phyloP scores from a whole-genome alignment of 2,329 filamentous ascomycete genomes.

The Exophiala aquamarina region DNA sequence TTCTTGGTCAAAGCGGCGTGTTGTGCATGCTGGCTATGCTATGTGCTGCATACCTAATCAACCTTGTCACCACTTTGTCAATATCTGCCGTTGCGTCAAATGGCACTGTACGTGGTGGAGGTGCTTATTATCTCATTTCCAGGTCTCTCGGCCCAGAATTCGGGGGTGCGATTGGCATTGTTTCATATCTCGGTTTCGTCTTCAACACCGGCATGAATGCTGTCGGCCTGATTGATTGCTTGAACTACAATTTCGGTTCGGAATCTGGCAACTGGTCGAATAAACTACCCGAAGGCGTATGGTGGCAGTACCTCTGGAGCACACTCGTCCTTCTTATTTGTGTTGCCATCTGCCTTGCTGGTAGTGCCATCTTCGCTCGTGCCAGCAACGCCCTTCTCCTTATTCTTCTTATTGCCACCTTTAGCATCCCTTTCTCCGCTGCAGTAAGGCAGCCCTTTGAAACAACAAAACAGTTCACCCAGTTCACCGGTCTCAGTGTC shows the following conservation, averaged over 20 bases:
- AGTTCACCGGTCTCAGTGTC: slow-evolving; percentile 75
- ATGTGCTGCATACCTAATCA: slow-evolving; percentile 72
- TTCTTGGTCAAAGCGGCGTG: slow-evolving; percentile 76
- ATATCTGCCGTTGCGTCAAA: slow-evolving; percentile 88
- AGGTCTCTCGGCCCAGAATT: slow-evolving; percentile 84
- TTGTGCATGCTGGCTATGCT: slow-evolving; percentile 78
- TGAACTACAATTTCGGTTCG: slow-evolving; percentile 71
- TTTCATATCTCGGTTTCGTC: slow-evolving; percentile 88
- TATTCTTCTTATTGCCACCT: slow-evolving; percentile 69
- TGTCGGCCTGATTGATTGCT: slow-evolving; percentile 80
- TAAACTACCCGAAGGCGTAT: slow-evolving; percentile 68
- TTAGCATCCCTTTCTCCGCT: slow-evolving; percentile 81
- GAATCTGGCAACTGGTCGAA: slow-evolving; percentile 56
- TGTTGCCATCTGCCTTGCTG: slow-evolving; percentile 73
- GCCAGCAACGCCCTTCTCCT: slow-evolving; percentile 75
- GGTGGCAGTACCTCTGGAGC: slow-evolving; percentile 74
- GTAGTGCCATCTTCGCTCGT: slow-evolving; percentile 75
- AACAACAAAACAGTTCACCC: slow-evolving; percentile 60
- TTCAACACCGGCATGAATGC: slow-evolving; percentile 86
- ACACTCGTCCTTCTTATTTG: slow-evolving; percentile 71
- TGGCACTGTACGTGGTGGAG: slow-evolving; percentile 82
- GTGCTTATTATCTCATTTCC: slow-evolving; percentile 86
- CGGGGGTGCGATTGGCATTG: slow-evolving; percentile 80
- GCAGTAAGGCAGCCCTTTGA: slow-evolving; percentile 67
- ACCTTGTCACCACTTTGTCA: slow-evolving; percentile 81